Evolutionary conservation across 2,329 filamentous ascomycete species (phyloP), one percentile per base, ranked within the genome.

Genomic region (Colletotrichum caudatum): DNA sequence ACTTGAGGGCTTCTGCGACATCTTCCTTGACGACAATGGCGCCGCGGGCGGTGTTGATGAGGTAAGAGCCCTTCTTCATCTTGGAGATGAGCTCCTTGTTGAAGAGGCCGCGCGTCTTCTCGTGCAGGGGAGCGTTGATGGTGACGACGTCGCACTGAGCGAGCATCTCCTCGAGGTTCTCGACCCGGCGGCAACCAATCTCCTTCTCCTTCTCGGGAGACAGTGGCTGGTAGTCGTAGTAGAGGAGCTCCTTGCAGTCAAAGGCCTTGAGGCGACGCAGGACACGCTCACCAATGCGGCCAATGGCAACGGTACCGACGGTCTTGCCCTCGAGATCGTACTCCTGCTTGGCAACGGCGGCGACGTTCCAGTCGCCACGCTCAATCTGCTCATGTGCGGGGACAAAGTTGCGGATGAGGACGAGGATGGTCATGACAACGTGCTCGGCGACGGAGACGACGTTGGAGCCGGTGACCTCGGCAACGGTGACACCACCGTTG

Each of bases 1-100:
- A 90, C 88, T 95, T 94, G 82, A 99, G 90, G 61, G 96, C 96
- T 37, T 92, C 95, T 74, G 96, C 96, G 69, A 99, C 96, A 78
- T 98, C 96, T 86, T 98, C 95, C 91, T 98, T 98, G 86, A 98
- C 95, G 78, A 99, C 95, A 81, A 99, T 99, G 84, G 96, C 96
- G 79, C 96, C 96, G 83, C 96, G 96, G 77, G 96, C 96, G 44
- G 96, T 99, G 92, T 99, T 99, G 87, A 99, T 87, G 81, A 99
- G 93, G 94, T 96, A 98, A 51, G 94, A 93, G 79, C 94, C 92
- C 83, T 92, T 92, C 93, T 98, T 98, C 96, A 98, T 99, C 93
- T 98, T 98, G 84, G 91, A 88, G 81, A 98, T 95, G 79, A 98
- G 89, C 60, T 98, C 94, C 92, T 98, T 98, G 92, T 98, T 97